phyloP scores from a whole-genome alignment of 352 stramenopile genomes.

The Globisporangium abappressorium region DNA sequence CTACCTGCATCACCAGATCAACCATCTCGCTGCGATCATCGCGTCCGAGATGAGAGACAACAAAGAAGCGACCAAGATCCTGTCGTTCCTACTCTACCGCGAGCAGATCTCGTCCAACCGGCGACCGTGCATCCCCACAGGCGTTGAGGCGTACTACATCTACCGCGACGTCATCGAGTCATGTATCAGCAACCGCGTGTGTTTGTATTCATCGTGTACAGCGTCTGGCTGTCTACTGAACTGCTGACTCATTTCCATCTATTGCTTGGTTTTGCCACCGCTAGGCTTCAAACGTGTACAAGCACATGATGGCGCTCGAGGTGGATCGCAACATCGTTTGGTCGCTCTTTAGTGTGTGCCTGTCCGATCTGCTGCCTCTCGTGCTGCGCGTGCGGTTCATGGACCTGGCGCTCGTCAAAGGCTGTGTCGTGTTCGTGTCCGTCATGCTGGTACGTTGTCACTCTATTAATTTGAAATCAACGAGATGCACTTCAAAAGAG shows the following conservation, averaged over 20 bases:
- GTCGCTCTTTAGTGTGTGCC: slow-evolving; percentile 33
- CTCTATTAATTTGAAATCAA: background rate
- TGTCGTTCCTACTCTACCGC: slow-evolving; percentile 51
- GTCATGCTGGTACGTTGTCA: slow-evolving; percentile 30
- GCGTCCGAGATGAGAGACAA: slow-evolving; percentile 35
- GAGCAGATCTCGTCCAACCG: slow-evolving; percentile 45
- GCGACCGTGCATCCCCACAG: slow-evolving; percentile 37
- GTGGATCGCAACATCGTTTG: slow-evolving; percentile 33
- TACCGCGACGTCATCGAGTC: slow-evolving; percentile 44
- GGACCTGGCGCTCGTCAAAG: slow-evolving; percentile 45
- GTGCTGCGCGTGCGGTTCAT: slow-evolving; percentile 41
- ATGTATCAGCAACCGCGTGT: slow-evolving; percentile 32
- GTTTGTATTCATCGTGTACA: background rate
- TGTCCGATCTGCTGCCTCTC: slow-evolving; percentile 32
- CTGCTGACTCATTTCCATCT: background rate
- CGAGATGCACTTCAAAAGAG: background rate
- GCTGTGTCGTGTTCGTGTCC: slow-evolving; percentile 41
- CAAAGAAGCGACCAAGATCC: slow-evolving; percentile 34
- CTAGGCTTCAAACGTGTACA: slow-evolving; percentile 33
- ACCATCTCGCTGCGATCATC: slow-evolving; percentile 28
- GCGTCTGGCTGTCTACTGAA: too few relatives aligned
- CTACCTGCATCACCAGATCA: slow-evolving; percentile 14
- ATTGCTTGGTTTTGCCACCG: background rate
- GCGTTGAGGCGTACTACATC: slow-evolving; percentile 30
- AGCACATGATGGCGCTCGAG: slow-evolving; percentile 33